Conservation (phyloP, 2,329 filamentous ascomycete species). For the Helminthosporium solani region DNA sequence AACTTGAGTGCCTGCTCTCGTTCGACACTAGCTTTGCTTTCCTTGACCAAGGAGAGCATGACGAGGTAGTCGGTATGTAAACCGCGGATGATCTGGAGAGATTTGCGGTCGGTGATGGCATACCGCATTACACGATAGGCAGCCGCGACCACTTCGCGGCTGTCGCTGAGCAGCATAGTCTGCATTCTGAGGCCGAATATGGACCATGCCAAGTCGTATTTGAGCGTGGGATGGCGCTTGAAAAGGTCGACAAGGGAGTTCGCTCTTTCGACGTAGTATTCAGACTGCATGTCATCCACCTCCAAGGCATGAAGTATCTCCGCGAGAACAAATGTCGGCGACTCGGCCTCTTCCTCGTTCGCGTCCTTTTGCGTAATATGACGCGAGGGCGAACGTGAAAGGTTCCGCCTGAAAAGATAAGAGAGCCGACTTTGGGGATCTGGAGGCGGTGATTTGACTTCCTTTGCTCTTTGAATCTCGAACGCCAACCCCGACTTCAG, state of each 20-base stretch:
- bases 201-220: conserved; percentile 95
- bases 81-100: conserved; percentile 80
- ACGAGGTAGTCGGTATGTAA: conserved; percentile 92
- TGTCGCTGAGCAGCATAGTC: conserved; percentile 93
- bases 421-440: conserved; percentile 55
- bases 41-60: conserved; percentile 88
- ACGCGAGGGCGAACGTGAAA: conserved; percentile 54
- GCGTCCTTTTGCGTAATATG: conserved; percentile 57
- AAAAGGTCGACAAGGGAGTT: conserved; percentile 97
- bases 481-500: conserved; percentile 60
- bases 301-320: conserved; percentile 91
- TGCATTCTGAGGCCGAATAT: conserved; percentile 93
- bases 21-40: conserved; percentile 95
- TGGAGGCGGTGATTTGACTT: conserved; percentile 51
- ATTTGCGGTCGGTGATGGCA: conserved; percentile 87
- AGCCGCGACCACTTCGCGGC: conserved; percentile 90
- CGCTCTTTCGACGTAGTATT: conserved; percentile 91
- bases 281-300: conserved; percentile 79
- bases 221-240: conserved; percentile 86
- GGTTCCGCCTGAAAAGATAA: conserved; percentile 58
- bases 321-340: conserved; percentile 84
- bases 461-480: conserved; percentile 60
- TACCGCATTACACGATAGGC: conserved; percentile 93
- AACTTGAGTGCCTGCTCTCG: conserved; percentile 97
- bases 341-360: conserved; percentile 71